Base-by-base conservation (phyloP, 2,329 filamentous ascomycete genomes). In the Xylaria arbuscula region DNA sequence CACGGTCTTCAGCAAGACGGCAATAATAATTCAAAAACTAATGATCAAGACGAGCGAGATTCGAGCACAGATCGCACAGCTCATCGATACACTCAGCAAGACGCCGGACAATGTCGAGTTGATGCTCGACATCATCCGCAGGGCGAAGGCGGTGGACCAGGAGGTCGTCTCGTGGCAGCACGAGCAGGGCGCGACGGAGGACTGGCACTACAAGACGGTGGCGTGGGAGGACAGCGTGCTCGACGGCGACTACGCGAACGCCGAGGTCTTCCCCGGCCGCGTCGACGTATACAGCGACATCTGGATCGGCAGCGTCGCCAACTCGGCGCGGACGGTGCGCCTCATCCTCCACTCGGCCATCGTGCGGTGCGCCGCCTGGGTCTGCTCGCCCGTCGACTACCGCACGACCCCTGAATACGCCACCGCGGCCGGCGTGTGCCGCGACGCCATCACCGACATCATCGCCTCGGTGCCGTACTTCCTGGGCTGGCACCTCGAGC, bases 401-500 rank as follows among this genome's bases (percentile, higher is more conserved):
- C 82, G 88, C 50, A 89, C 87, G 1, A 90, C 88, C 6, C 84
- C 87, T 19, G 87, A 90, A 76, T 90, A 90, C 71, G 86, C 86
- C 11, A 83, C 84, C 0, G 85, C 86, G 4, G 83, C 85, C 17
- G 79, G 84, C 45, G 82, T 82, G 1, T 88, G 83, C 60, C 81
- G 81, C 47, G 84, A 87, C 54, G 82, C 82, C 62, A 87, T 90
- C 70, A 83, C 83, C 2, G 88, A 90, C 71, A 85, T 90, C 45
- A 83, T 90, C 62, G 86, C 88, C 1, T 86, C 84, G 1, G 84
- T 89, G n/a, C 88, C 88, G 0, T 90, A 86, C 71, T 84, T 88
- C 74, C 81, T 90, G 1, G 88, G 88, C 48, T 89, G 87, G 87
- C 86, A 87, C 64, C 78, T 83, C 15, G 83, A 81, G 62, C 78